phyloP scores from a whole-genome alignment of 768 basidiomycete species.

The Tylopilus sp. region DNA sequence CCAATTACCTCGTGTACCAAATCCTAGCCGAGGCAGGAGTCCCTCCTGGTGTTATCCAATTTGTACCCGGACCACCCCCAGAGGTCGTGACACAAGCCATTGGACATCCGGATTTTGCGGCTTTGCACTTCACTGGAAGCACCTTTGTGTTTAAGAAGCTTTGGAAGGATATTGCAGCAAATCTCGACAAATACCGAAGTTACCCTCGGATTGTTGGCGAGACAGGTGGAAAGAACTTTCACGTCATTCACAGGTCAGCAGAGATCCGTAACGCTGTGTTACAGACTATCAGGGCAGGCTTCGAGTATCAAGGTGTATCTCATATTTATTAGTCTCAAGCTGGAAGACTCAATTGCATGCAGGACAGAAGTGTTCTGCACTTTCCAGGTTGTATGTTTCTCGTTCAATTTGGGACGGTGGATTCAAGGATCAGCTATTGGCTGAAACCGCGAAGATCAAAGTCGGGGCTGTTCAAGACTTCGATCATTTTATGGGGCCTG shows the following conservation, averaged over 20 bases:
- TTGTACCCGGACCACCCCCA: slow-evolving; percentile 85
- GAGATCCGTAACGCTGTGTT: slow-evolving; percentile 87
- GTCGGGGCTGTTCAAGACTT: slow-evolving; percentile 77
- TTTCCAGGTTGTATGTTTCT: slow-evolving; percentile 91
- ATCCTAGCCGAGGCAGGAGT: slow-evolving; percentile 93
- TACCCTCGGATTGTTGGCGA: slow-evolving; percentile 98
- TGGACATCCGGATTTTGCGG: slow-evolving; percentile 74
- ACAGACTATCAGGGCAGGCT: slow-evolving; percentile 83
- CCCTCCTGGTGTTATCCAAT: slow-evolving; percentile 94
- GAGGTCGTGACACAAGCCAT: slow-evolving; percentile 86
- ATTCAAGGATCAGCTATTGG: slow-evolving; percentile 77
- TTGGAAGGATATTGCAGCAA: slow-evolving; percentile 92
- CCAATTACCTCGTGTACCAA: slow-evolving; percentile 90
- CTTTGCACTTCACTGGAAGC: slow-evolving; percentile 95
- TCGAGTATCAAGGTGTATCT: slow-evolving; percentile 86
- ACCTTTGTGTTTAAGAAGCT: slow-evolving; percentile 92
- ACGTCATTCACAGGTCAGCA: slow-evolving; percentile 84
- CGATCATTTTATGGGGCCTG: slow-evolving; percentile 90
- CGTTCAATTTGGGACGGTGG: slow-evolving; percentile 77
- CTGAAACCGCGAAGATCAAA: slow-evolving; percentile 79
- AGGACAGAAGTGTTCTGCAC: slow-evolving; percentile 97
- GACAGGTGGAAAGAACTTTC: slow-evolving; percentile 99
- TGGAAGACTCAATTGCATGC: neutral
- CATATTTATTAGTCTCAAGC: neutral
- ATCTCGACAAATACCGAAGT: slow-evolving; percentile 80